Evolutionary conservation across 2,329 filamentous ascomycete genomes (phyloP).

Genomic region (Clonostachys solani): DNA sequence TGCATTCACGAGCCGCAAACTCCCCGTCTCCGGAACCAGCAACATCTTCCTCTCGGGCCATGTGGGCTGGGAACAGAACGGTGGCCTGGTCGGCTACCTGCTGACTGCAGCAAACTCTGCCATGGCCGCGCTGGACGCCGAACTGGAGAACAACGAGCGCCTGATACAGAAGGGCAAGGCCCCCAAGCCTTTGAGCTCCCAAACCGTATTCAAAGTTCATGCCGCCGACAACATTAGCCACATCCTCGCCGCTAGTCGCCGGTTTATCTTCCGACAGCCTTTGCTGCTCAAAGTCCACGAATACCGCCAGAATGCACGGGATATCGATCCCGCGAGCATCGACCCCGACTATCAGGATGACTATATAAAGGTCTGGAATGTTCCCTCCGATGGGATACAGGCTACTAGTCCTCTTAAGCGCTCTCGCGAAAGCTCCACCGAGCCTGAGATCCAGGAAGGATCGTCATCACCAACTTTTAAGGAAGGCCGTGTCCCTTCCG

Average conservation of each 20-base stretch:
- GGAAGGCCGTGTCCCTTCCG: conserved; percentile 11
- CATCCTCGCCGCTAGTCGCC: conserved; percentile 73
- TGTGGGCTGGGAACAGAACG: conserved; percentile 70
- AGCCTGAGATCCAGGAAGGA: not conserved
- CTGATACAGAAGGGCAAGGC: conserved; percentile 27
- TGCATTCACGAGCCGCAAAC: conserved; percentile 63
- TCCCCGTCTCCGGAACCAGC: conserved; percentile 60
- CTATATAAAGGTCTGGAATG: conserved; percentile 79
- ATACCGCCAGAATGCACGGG: conserved; percentile 42
- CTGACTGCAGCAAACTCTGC: conserved; percentile 64
- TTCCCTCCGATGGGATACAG: conserved; percentile 39
- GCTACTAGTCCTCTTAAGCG: conserved; percentile 29
- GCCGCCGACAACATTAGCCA: conserved; percentile 79
- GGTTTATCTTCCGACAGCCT: conserved; percentile 83
- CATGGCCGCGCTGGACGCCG: conserved; percentile 49
- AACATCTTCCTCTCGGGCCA: conserved; percentile 81
- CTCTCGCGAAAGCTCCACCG: conserved; percentile 10
- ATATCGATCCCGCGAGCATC: conserved; percentile 12
- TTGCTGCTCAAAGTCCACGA: conserved; percentile 72
- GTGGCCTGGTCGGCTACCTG: conserved; percentile 81
- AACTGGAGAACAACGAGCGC: conserved; percentile 34
- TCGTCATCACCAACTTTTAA: not conserved
- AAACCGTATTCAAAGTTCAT: conserved; percentile 58
- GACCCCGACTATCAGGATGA: conserved; percentile 71
- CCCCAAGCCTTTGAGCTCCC: conserved; percentile 15